Conservation (phyloP, 352 stramenopile species). For the Globisporangium paddicum region DNA sequence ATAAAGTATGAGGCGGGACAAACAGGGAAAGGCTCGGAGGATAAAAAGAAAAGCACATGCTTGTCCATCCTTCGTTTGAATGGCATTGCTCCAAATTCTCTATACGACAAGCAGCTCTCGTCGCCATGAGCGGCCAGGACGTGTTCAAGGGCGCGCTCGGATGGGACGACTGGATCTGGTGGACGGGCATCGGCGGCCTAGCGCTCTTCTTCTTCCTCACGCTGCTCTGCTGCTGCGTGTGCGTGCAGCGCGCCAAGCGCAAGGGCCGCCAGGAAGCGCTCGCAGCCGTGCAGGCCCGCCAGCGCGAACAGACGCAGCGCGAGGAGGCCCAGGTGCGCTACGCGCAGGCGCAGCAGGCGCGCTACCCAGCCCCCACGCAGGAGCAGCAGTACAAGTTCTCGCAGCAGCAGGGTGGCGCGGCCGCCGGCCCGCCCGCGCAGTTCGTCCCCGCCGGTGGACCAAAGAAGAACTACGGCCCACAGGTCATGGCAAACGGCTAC, state of each 20-base stretch:
- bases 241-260: constrained; percentile 71
- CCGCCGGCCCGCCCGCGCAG: constrained; percentile 8
- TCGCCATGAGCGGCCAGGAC: constrained; percentile 29
- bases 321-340: constrained; percentile 45
- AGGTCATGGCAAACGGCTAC: constrained; percentile 43
- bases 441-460: constrained; percentile 7
- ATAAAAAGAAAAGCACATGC: too few species aligned
- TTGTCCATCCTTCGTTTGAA: background rate
- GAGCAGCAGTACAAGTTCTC: constrained; percentile 21
- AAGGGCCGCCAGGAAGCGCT: constrained; percentile 69
- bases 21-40: background rate
- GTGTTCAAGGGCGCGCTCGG: constrained; percentile 71
- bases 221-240: constrained; percentile 72
- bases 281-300: constrained; percentile 45
- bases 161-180: constrained; percentile 83
- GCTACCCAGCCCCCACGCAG: constrained; percentile 20
- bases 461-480: constrained; percentile 28
- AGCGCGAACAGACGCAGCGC: constrained; percentile 43
- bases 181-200: constrained; percentile 51
- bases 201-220: constrained; percentile 63
- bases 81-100: constrained; percentile 3
- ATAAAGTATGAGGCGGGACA: constrained; percentile 1
- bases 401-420: constrained; percentile 23
- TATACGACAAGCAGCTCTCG: background rate
- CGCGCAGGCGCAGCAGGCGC: constrained; percentile 40